These are phyloP conservation scores for Ramaria sp. DNA, from an alignment of 768 basidiomycete species.

Conservation along the genomic window DNA sequence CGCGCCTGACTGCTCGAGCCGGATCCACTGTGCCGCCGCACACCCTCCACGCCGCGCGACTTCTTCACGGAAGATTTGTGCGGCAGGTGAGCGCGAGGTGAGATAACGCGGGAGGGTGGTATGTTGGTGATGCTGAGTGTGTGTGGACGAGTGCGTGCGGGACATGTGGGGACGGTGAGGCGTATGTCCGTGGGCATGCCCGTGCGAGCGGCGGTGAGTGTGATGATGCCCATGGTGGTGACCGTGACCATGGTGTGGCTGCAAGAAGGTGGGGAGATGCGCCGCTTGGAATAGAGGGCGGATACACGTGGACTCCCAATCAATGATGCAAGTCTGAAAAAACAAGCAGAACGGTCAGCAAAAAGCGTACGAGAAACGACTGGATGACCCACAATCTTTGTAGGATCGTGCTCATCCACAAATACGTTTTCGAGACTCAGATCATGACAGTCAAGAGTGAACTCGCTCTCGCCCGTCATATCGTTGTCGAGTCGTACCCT, in stretches of 20 bases:
- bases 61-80: slow-evolving; percentile 57
- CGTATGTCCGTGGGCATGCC: neutral
- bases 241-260: slow-evolving; percentile 33
- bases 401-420: slow-evolving; percentile 57
- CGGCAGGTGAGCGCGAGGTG: slow-evolving; percentile 41
- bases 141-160: neutral
- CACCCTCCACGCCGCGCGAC: slow-evolving; percentile 34
- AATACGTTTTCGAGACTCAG: slow-evolving; percentile 79
- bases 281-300: slow-evolving; percentile 80
- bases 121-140: neutral
- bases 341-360: neutral
- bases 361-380: neutral
- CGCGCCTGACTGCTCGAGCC: slow-evolving; percentile 55
- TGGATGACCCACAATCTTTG: slow-evolving; percentile 52
- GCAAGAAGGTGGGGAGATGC: slow-evolving; percentile 71
- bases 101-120: neutral
- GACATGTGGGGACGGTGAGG: neutral
- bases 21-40: slow-evolving; percentile 53
- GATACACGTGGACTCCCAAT: slow-evolving; percentile 87
- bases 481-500: slow-evolving; percentile 18
- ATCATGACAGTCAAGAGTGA: slow-evolving; percentile 79
- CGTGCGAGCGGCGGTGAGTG: neutral
- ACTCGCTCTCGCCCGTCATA: slow-evolving; percentile 36
- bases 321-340: slow-evolving; percentile 70
- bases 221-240: slow-evolving; percentile 2